Base-by-base conservation (phyloP, 2,329 filamentous ascomycete species). In the Cyphellophora attinorum region DNA sequence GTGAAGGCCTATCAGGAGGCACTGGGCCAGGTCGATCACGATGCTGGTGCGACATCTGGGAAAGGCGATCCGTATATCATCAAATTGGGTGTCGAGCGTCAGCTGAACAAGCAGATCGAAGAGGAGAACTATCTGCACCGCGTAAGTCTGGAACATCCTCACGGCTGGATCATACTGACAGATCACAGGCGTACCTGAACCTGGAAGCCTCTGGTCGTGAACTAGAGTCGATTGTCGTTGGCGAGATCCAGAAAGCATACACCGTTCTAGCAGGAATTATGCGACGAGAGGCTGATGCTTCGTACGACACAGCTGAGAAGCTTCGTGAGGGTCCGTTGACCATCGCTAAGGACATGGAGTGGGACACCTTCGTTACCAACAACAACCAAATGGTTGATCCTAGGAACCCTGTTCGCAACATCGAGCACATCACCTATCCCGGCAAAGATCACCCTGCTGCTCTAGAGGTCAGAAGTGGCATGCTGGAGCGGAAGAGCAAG, bases 91-190 rank as follows among this genome's bases (percentile, higher is more conserved):
- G 89, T 94, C 5, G 91, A 98, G 55, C 77, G 82, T 37, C 86
- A 94, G 58, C 71, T 98, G 17, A 88, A 94, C 59, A 81, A 77
- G 51, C 91, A 96, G 59, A 77, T 98, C 37, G 84, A 94, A 47
- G 91, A 98, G 58, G 91, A 98, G 55, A 96, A 96, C 55, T 98
- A 98, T 52, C 64, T 98, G 12, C 91, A 96, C 55, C 75, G 88
- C 61, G 85, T 88, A 62, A 59, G 75, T 55, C n/a, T 23, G 11
- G 19, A 27, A 21, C 27, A 37, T 13, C 12, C 12, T 34, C 2
- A 17, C 11, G 13, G 11, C 6, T 17, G 8, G 5, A 10, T 25
- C 4, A 37, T 33, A 43, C 51, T 51, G 30, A 55, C 35, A 11
- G 15, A 13, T 16, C 33, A 19, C 38, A 93, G 82, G 91, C 91